Evolutionary conservation across 305 asterid species (phyloP).

Genomic region (Nicotiana rustica): DNA sequence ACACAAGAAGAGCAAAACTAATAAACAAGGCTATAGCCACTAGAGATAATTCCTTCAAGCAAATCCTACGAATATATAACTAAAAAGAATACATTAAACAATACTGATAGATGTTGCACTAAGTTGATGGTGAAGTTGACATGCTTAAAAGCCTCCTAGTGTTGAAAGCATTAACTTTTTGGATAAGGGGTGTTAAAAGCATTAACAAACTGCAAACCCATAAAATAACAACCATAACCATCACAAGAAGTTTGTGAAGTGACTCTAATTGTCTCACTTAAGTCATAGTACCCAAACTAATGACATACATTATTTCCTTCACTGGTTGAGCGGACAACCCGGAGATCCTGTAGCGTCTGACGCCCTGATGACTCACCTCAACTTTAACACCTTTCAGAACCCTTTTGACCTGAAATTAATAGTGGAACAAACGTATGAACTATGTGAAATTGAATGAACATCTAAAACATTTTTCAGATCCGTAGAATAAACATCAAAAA

Average conservation of each 20-base stretch:
- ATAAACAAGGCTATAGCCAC: slow-evolving; percentile 12
- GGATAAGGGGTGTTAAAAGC: background rate
- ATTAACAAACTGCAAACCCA: background rate
- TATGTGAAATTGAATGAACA: background rate
- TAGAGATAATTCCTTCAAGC: background rate
- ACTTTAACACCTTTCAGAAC: slow-evolving; percentile 64
- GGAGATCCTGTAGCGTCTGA: slow-evolving; percentile 55
- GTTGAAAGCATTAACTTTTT: background rate
- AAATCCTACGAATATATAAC: background rate
- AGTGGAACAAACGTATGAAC: background rate
- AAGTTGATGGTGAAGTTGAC: background rate
- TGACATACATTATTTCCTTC: slow-evolving; percentile 49
- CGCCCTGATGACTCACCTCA: slow-evolving; percentile 45
- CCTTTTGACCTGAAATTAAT: slow-evolving; percentile 55
- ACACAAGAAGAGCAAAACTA: background rate
- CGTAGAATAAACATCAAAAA: slow-evolving; percentile 24
- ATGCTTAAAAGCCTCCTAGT: background rate
- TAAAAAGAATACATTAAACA: background rate
- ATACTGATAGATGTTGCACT: background rate
- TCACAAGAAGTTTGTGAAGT: background rate
- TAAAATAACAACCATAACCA: slow-evolving; percentile 3
- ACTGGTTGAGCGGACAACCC: slow-evolving; percentile 54
- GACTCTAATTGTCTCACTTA: slow-evolving; percentile 15
- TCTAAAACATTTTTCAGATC: background rate
- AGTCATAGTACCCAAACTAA: background rate